These are phyloP conservation scores for Phyllosticta paracitricarpa DNA, from an alignment of 2,329 filamentous ascomycete genomes.

Conservation along the genomic window DNA sequence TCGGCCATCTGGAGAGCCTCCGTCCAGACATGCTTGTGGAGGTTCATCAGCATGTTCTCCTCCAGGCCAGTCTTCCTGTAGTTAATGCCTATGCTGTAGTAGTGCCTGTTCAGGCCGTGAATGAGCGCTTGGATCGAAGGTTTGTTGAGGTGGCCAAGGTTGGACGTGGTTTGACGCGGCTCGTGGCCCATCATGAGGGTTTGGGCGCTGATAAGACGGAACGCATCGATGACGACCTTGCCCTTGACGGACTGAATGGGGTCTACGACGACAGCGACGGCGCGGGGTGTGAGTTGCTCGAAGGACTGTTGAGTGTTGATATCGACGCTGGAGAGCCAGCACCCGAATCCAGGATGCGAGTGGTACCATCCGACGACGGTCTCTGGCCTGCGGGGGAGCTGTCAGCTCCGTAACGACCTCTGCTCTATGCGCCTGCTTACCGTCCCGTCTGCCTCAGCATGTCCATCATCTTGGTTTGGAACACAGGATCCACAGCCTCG, in stretches of 20 bases:
- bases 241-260: constrained; percentile 99
- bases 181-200: constrained; percentile 97
- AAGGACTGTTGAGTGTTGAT: constrained; percentile 99
- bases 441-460: constrained; percentile 96
- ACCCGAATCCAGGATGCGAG: constrained; percentile 97
- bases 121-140: constrained; percentile 99
- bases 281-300: constrained; percentile 92
- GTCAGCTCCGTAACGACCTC: constrained; percentile 14
- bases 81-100: constrained; percentile 98
- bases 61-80: constrained; percentile 96
- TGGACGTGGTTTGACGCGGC: constrained; percentile 93
- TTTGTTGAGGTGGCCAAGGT: constrained; percentile 96
- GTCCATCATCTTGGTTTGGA: constrained; percentile 99
- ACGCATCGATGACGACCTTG: constrained; percentile 98
- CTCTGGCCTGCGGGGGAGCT: constrained; percentile 59
- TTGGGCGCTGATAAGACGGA: constrained; percentile 96
- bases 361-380: constrained; percentile 99
- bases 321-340: constrained; percentile 97
- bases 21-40: constrained; percentile 99
- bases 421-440: constrained; percentile 40
- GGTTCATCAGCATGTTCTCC: constrained; percentile 99
- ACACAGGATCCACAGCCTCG: constrained; percentile 95
- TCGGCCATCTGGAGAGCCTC: constrained; percentile 96
- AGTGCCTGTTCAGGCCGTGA: constrained; percentile 94
- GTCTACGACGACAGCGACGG: constrained; percentile 95